Conservation (phyloP, 768 basidiomycete species). For the Rhizopogon roseolus region DNA sequence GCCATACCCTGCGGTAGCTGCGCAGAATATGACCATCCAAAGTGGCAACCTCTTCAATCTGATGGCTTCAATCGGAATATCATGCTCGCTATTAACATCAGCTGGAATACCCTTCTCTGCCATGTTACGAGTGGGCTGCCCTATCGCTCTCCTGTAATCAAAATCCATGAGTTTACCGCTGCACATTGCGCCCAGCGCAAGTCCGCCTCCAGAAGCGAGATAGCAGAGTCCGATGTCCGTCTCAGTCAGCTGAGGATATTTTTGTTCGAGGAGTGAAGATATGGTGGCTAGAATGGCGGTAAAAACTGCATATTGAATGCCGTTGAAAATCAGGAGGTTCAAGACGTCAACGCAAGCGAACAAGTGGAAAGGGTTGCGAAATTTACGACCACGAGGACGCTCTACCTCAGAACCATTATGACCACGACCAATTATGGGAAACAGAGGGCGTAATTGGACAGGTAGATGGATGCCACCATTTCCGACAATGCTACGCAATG, state of each 20-base stretch:
- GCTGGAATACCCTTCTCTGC: conserved; percentile 16
- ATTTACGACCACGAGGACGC: conserved; percentile 8
- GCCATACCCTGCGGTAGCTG: conserved; percentile 44
- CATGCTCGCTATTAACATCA: conserved; percentile 20
- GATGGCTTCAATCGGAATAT: conserved; percentile 54
- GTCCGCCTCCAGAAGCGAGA: conserved; percentile 66
- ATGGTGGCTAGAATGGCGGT: conserved; percentile 35
- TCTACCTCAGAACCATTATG: neutral
- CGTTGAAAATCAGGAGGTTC: conserved; percentile 41
- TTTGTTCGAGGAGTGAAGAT: conserved; percentile 42
- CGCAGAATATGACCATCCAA: conserved; percentile 32
- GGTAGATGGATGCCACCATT: conserved; percentile 8
- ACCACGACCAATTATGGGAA: conserved; percentile 6
- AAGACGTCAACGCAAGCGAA: conserved; percentile 30
- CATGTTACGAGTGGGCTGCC: neutral
- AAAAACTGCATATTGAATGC: conserved; percentile 47
- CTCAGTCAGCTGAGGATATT: conserved; percentile 40
- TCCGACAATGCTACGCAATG: conserved; percentile 9
- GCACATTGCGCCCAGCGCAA: conserved; percentile 48
- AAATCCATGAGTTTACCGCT: conserved; percentile 58
- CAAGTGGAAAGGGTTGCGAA: conserved; percentile 29
- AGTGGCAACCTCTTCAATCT: conserved; percentile 43
- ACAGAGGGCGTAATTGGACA: conserved; percentile 5
- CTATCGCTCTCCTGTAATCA: conserved; percentile 44
- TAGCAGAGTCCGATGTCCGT: conserved; percentile 66